These are phyloP conservation scores for Penicillium roqueforti DNA, from an alignment of 495 filamentous ascomycete genomes.

Conservation along the genomic window DNA sequence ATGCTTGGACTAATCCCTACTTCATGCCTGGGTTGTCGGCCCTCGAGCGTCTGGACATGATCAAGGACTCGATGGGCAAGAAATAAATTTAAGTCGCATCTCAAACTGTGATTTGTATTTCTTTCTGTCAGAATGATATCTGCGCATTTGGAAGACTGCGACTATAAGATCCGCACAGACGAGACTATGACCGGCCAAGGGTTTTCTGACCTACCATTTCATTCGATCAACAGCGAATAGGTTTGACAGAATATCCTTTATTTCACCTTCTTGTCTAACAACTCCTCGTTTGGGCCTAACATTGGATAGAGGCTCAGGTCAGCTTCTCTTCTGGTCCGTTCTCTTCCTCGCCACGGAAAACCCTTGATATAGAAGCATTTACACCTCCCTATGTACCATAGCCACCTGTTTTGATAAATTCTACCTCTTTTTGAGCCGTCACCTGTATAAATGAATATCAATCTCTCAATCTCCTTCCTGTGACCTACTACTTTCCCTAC, in stretches of 20 bases:
- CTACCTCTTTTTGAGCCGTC: not conserved
- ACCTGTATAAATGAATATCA: constrained; percentile 7
- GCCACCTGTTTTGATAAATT: constrained; percentile 11
- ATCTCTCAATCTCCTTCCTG: not conserved
- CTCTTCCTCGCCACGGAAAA: not conserved
- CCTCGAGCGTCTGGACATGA: constrained; percentile 32
- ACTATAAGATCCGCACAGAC: not conserved
- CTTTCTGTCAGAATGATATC: not conserved
- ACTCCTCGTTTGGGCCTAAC: not conserved
- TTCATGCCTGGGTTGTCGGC: constrained; percentile 32
- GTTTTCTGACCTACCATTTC: not conserved
- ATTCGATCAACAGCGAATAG: not conserved
- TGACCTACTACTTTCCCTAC: not conserved
- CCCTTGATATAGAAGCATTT: constrained; percentile 17
- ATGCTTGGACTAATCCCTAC: constrained; percentile 31
- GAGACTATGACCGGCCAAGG: not conserved
- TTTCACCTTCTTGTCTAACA: not conserved
- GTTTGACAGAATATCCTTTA: not conserved
- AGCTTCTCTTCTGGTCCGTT: not conserved
- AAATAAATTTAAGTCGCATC: constrained; percentile 13
- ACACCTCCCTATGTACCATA: constrained; percentile 25
- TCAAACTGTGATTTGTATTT: not conserved
- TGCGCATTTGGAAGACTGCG: not conserved
- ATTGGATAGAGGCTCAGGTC: not conserved
- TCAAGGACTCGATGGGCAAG: constrained; percentile 28